phyloP scores from a whole-genome alignment of 495 filamentous ascomycete species.

The Penicillium macrosclerotiorum region DNA sequence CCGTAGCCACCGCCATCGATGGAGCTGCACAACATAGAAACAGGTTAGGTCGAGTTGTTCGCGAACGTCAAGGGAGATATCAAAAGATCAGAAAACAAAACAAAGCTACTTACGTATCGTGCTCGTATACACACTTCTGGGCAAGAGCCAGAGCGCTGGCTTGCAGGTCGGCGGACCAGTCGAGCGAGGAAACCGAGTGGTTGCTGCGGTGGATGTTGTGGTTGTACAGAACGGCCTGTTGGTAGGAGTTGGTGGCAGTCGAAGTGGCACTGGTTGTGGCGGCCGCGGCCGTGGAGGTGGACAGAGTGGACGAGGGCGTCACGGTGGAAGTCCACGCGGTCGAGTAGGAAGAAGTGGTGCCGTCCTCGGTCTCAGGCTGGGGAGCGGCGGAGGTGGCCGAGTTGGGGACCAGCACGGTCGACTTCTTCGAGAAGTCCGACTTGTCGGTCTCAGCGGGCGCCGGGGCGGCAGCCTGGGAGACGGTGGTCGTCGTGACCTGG shows the following conservation, averaged over 20 bases:
- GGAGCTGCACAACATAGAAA: conserved; percentile 20
- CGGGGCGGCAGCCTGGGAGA: conserved; percentile 8
- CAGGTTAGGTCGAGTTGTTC: too few relatives aligned
- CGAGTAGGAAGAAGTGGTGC: conserved; percentile 12
- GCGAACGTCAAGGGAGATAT: too few relatives aligned
- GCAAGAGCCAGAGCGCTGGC: conserved; percentile 56
- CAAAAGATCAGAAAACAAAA: too few relatives aligned
- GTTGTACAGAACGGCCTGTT: conserved; percentile 54
- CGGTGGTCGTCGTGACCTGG: conserved; percentile 6
- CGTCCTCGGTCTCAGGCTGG: conserved; percentile 13
- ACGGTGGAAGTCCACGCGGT: conserved; percentile 24
- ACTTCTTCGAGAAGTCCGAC: conserved; percentile 18
- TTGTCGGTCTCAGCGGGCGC: conserved; percentile 2
- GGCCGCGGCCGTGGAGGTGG: conserved; percentile 29
- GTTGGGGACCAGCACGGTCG: conserved; percentile 18
- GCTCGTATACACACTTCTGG: conserved; percentile 64
- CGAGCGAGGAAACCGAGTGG: conserved; percentile 66
- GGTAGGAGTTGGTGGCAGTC: conserved; percentile 37
- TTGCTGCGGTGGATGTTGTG: conserved; percentile 88
- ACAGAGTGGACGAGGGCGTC: conserved; percentile 9
- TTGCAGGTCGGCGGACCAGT: conserved; percentile 62
- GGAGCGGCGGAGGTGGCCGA: conserved; percentile 14
- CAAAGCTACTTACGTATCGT: conserved; percentile 78
- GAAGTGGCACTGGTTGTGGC: conserved; percentile 21
- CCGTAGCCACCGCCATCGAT: conserved; percentile 68